Evolutionary conservation across 192 early-diverging fungal species (phyloP).

Genomic region (Gryganskiella cystojenkinii): DNA sequence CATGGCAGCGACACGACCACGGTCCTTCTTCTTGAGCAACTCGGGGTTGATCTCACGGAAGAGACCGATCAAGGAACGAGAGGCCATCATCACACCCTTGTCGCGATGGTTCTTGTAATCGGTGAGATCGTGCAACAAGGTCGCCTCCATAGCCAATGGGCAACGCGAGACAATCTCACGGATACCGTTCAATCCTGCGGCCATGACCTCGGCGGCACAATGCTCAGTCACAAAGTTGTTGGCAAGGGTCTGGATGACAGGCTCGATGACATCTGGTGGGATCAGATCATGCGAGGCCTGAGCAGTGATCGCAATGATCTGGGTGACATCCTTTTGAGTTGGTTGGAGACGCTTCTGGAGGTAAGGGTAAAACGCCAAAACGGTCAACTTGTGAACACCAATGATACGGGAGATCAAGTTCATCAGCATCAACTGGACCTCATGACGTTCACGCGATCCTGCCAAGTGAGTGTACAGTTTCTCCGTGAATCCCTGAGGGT

Average conservation of each 20-base stretch:
- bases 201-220: slow-evolving; percentile 92
- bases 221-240: slow-evolving; percentile 98
- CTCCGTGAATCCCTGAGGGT: slow-evolving; percentile 97
- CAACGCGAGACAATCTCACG: slow-evolving; percentile 90
- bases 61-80: slow-evolving; percentile 88
- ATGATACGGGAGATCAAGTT: slow-evolving; percentile 96
- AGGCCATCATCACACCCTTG: slow-evolving; percentile 95
- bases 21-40: slow-evolving; percentile 91
- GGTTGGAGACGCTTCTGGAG: slow-evolving; percentile 96
- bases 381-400: slow-evolving; percentile 93
- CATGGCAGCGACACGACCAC: slow-evolving; percentile 88
- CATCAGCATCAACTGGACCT: slow-evolving; percentile 90
- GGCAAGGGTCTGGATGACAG: slow-evolving; percentile 90
- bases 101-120: slow-evolving; percentile 93
- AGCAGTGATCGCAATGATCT: slow-evolving; percentile 89
- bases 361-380: slow-evolving; percentile 93
- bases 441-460: slow-evolving; percentile 85
- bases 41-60: slow-evolving; percentile 97
- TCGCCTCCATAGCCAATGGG: slow-evolving; percentile 90
- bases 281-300: slow-evolving; percentile 93
- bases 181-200: slow-evolving; percentile 87
- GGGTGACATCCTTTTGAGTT: slow-evolving; percentile 93
- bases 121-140: slow-evolving; percentile 88
- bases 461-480: slow-evolving; percentile 90
- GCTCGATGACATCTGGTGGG: slow-evolving; percentile 92